Base-by-base conservation (phyloP, 2,329 filamentous ascomycete genomes). In the Catunica adiposa region DNA sequence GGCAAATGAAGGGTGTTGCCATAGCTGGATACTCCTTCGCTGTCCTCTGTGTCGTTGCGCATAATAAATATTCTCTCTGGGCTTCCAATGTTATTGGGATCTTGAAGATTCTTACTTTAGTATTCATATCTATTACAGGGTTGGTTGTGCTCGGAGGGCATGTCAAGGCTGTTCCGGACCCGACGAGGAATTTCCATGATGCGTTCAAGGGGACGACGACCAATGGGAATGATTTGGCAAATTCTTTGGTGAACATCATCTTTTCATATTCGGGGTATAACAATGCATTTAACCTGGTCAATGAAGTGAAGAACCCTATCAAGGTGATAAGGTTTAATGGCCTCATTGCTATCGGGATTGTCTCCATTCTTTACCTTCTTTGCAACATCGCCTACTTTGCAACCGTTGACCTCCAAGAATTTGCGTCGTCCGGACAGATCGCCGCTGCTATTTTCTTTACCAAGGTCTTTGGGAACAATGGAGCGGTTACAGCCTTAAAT, bases 1-100 rank as follows among this genome's bases (percentile, higher is more conserved):
- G 82, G 83, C 70, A 84, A 62, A 64, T 77, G 54, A 84, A 84
- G 62, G 83, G 81, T 1, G 75, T 84, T 2, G 82, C 82, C 0
- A 67, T 84, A 23, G 80, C 77, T 1, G 76, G 73, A 0, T 84
- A 84, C 61, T 81, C 77, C 0, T 62, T 80, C 0, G 79, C 80
- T 2, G 69, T 75, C 0, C 59, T 82, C 1, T 69, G 78, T 56
- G 69, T 72, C 56, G 61, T 76, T 3, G 73, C 74, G 8, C 73
- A 78, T 57, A 84, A 79, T 51, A 75, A 73, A 56, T 77, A 73
- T 60, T 80, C 78, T 0, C 71, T 80, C 2, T 71, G 71, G 62
- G 62, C 78, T 0, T 73, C 74, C 14, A 81, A 84, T 60, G 64
- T 68, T 5, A 72, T 84, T 38, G 79, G 79, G 0, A 63, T 70